Conservation (phyloP, 1,284 basidiomycete species). For the Cutaneotrichosporon sp. region DNA sequence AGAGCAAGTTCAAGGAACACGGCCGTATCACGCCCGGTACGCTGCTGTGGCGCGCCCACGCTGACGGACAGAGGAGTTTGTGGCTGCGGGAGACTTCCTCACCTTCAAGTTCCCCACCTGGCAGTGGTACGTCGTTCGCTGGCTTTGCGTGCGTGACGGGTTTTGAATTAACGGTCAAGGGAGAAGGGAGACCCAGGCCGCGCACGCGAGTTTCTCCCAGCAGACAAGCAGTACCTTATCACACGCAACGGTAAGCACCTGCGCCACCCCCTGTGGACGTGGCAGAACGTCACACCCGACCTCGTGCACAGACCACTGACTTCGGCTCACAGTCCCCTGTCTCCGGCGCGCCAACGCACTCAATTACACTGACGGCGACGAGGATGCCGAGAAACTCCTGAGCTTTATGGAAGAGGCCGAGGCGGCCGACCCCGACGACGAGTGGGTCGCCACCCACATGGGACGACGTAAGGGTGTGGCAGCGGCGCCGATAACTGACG, state of each 20-base stretch:
- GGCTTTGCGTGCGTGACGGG: not conserved
- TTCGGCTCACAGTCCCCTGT: conserved; percentile 63
- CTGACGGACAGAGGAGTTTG: conserved; percentile 73
- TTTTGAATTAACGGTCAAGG: conserved; percentile 52
- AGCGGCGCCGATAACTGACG: conserved; percentile 2
- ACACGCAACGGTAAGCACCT: conserved; percentile 68
- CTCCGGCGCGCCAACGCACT: conserved; percentile 83
- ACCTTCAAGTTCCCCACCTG: conserved; percentile 94
- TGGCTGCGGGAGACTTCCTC: conserved; percentile 89
- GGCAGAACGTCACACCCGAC: not conserved
- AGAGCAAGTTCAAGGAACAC: conserved; percentile 99
- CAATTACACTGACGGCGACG: conserved; percentile 88
- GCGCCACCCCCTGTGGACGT: not conserved
- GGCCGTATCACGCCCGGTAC: conserved; percentile 90
- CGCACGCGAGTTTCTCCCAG: conserved; percentile 82
- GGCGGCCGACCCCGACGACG: conserved; percentile 44
- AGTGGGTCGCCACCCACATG: conserved; percentile 52
- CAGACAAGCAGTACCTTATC: conserved; percentile 93
- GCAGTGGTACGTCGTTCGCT: conserved; percentile 72
- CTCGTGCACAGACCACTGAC: not conserved
- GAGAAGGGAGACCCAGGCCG: conserved; percentile 80
- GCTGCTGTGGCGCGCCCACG: conserved; percentile 28
- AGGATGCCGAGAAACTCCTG: conserved; percentile 84
- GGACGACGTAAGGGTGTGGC: conserved; percentile 40
- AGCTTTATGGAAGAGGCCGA: conserved; percentile 50